These are phyloP conservation scores for Diaporthe aspalathi DNA, from an alignment of 2,329 filamentous ascomycete species.

Conservation along the genomic window DNA sequence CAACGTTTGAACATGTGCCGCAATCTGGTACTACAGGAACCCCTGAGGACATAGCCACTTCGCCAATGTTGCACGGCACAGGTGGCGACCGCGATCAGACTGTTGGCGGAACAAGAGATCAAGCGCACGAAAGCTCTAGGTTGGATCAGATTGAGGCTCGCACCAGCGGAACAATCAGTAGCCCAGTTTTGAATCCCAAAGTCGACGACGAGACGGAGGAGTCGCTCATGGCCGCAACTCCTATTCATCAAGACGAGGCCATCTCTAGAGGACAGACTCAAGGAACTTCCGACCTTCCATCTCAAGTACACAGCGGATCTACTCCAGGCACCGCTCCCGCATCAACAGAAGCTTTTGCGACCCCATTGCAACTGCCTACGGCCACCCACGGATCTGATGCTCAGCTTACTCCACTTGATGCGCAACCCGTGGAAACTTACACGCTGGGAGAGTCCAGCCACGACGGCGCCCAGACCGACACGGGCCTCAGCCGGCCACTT, in stretches of 20 bases:
- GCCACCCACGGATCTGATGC: neutral
- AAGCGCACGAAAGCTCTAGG: conserved; percentile 31
- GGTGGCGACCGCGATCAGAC: neutral
- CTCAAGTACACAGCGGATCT: neutral
- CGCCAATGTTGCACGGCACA: neutral
- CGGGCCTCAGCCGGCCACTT: conserved; percentile 33
- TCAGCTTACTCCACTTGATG: neutral
- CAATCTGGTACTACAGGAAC: neutral
- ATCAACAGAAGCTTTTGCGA: conserved; percentile 22
- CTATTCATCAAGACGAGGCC: neutral
- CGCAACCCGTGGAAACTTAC: neutral
- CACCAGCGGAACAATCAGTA: conserved; percentile 5
- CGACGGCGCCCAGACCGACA: conserved; percentile 39
- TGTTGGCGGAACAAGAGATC: conserved; percentile 15
- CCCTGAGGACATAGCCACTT: neutral
- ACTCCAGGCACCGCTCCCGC: neutral
- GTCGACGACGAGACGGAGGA: conserved; percentile 22
- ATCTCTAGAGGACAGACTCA: neutral
- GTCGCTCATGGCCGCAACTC: conserved; percentile 7
- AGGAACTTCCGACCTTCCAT: neutral
- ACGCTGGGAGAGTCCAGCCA: conserved; percentile 22
- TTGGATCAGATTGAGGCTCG: neutral
- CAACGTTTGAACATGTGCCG: no score
- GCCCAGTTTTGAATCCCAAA: conserved; percentile 10
- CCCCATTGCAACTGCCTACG: conserved; percentile 22